phyloP scores from a whole-genome alignment of 176 grass and related monocot genomes.

The Oryza meridionalis region DNA sequence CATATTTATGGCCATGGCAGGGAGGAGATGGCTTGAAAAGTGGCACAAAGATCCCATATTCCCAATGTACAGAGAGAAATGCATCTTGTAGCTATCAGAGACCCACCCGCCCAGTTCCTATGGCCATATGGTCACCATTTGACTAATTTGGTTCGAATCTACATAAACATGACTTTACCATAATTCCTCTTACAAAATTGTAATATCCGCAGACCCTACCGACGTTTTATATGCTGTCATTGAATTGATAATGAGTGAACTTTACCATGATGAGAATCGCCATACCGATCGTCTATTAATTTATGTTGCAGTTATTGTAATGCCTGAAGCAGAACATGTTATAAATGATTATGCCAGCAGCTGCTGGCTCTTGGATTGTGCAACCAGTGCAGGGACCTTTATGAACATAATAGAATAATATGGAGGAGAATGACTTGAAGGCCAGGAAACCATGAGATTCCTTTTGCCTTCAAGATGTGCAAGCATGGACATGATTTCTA shows the following conservation, averaged over 20 bases:
- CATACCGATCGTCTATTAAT: constrained; percentile 13
- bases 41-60: constrained; percentile 33
- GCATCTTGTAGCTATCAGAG: constrained; percentile 20
- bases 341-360: constrained; percentile 9
- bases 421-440: constrained; percentile 60
- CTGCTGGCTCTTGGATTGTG: constrained; percentile 24
- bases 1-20: constrained; percentile 45
- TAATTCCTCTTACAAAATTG: neutral
- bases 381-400: constrained; percentile 27
- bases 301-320: constrained; percentile 3
- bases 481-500: constrained; percentile 54
- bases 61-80: constrained; percentile 11
- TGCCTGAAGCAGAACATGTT: constrained; percentile 13
- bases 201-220: neutral
- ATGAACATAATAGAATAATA: constrained; percentile 42
- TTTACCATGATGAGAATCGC: constrained; percentile 9
- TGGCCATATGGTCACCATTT: neutral
- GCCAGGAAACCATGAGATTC: constrained; percentile 62
- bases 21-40: constrained; percentile 33
- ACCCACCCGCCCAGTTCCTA: constrained; percentile 1
- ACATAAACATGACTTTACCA: neutral
- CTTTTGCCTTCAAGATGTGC: constrained; percentile 30
- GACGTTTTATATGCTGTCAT: neutral
- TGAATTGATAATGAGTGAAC: neutral
- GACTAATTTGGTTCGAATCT: constrained; percentile 3